A percentile compares a stretch with the other conserved stretches of the same genome.
phyloP scores from a whole-genome alignment of 345 rosid species.

The Bruguiera gymnorhiza region DNA sequence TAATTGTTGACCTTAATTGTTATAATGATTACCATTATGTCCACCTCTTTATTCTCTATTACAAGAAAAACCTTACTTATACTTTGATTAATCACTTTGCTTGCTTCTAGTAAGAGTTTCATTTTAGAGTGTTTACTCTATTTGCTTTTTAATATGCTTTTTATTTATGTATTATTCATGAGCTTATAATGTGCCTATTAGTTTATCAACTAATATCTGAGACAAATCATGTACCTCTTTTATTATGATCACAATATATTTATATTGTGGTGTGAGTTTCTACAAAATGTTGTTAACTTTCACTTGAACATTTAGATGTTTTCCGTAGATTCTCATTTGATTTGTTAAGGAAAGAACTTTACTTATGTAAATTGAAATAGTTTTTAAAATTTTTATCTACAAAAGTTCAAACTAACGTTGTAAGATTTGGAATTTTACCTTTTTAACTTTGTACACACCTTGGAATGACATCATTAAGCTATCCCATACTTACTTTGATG shows the following conservation, averaged over 20 bases:
- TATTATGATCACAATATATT: conserved; percentile 2
- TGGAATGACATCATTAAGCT: too few species aligned
- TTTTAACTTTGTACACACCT: too few species aligned
- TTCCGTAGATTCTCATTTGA: too few species aligned
- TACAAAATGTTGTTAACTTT: too few species aligned
- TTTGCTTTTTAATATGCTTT: background rate
- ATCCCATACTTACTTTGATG: too few species aligned
- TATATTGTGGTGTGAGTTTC: background rate
- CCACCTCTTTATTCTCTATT: background rate
- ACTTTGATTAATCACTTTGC: background rate
- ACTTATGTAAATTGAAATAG: too few species aligned
- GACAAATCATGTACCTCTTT: conserved; percentile 4
- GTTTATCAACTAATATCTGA: background rate
- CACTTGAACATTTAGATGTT: too few species aligned
- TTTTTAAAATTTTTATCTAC: too few species aligned
- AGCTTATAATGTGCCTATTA: background rate
- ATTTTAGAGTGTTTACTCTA: background rate
- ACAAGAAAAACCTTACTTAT: background rate
- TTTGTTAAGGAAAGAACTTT: too few species aligned
- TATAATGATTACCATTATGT: background rate
- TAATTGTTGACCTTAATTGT: too few species aligned
- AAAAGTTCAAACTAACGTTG: too few species aligned
- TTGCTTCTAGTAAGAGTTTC: background rate
- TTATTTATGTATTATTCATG: background rate
- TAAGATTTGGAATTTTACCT: too few species aligned